A percentile compares a stretch with the other conserved stretches of the same genome.
These are phyloP conservation scores for Pythium chondricola DNA, from an alignment of 352 stramenopile species.

Conservation along the genomic window DNA sequence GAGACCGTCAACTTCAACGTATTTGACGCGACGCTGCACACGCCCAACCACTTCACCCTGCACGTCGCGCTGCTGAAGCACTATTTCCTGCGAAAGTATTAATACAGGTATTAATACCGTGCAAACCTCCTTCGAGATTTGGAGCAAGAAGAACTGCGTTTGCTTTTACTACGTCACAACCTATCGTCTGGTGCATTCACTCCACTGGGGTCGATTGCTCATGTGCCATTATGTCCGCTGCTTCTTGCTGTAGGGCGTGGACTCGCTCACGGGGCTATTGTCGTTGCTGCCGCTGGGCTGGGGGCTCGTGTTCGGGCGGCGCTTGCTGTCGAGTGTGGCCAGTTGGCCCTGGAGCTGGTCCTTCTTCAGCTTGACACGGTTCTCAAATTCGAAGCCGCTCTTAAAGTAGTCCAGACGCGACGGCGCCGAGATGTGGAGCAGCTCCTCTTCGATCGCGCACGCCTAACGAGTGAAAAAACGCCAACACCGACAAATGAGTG, in stretches of 20 bases:
- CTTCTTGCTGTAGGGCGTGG: slow-evolving; percentile 45
- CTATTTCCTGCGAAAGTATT: slow-evolving; percentile 78
- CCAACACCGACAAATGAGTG: background rate
- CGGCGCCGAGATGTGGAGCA: slow-evolving; percentile 84
- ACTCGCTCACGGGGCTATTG: slow-evolving; percentile 29
- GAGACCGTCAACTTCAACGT: slow-evolving; percentile 78
- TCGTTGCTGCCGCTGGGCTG: slow-evolving; percentile 29
- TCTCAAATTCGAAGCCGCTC: slow-evolving; percentile 88
- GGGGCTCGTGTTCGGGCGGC: slow-evolving; percentile 38
- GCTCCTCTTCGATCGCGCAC: slow-evolving; percentile 84
- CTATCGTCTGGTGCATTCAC: too few species aligned
- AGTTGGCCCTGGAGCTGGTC: slow-evolving; percentile 83
- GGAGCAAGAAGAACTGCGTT: too few species aligned
- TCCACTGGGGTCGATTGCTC: too few species aligned
- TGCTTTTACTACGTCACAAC: background rate
- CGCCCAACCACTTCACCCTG: slow-evolving; percentile 50
- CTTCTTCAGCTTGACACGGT: slow-evolving; percentile 87
- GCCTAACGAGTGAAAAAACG: slow-evolving; percentile 29
- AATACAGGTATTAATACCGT: slow-evolving; percentile 13
- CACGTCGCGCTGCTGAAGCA: slow-evolving; percentile 69
- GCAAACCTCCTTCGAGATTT: too few species aligned
- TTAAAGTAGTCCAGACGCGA: slow-evolving; percentile 89
- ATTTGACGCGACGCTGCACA: slow-evolving; percentile 50
- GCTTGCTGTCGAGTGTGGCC: slow-evolving; percentile 72
- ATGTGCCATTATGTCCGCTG: slow-evolving; percentile 18